Percentiles rank a stretch among this genome's conserved stretches.
phyloP scores from a whole-genome alignment of 129 eudicot species.

The Smallanthus sonchifolius region DNA sequence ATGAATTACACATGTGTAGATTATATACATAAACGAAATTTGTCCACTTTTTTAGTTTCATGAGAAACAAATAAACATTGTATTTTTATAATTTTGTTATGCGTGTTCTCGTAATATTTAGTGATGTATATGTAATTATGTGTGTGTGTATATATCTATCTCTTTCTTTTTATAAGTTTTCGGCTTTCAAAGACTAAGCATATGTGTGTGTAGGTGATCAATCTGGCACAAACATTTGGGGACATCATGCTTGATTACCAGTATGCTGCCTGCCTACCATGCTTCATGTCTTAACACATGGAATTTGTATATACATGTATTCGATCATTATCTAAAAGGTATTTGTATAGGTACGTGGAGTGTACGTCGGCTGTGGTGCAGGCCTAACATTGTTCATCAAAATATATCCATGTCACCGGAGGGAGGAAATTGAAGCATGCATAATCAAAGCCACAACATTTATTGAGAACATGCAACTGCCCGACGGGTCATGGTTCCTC shows the following conservation, averaged over 20 bases:
- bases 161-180: not conserved
- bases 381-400: conserved; percentile 37
- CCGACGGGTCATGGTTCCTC: conserved; percentile 60
- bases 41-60: no score
- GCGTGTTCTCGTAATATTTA: no score
- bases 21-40: no score
- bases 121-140: no score
- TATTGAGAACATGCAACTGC: conserved; percentile 46
- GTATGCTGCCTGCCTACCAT: conserved; percentile 26
- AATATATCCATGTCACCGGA: conserved; percentile 39
- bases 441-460: conserved; percentile 44
- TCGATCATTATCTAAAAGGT: conserved; percentile 12
- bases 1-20: no score
- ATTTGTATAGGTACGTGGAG: conserved; percentile 52
- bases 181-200: not conserved
- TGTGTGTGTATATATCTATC: not conserved
- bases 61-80: no score
- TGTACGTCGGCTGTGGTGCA: conserved; percentile 67
- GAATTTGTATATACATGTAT: not conserved
- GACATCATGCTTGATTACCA: conserved; percentile 60
- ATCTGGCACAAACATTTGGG: conserved; percentile 67
- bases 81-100: no score
- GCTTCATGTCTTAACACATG: not conserved
- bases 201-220: conserved; percentile 35
- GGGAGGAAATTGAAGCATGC: conserved; percentile 41